These are phyloP conservation scores for Pythium apleroticum DNA, from an alignment of 352 stramenopile genomes.

Conservation along the genomic window DNA sequence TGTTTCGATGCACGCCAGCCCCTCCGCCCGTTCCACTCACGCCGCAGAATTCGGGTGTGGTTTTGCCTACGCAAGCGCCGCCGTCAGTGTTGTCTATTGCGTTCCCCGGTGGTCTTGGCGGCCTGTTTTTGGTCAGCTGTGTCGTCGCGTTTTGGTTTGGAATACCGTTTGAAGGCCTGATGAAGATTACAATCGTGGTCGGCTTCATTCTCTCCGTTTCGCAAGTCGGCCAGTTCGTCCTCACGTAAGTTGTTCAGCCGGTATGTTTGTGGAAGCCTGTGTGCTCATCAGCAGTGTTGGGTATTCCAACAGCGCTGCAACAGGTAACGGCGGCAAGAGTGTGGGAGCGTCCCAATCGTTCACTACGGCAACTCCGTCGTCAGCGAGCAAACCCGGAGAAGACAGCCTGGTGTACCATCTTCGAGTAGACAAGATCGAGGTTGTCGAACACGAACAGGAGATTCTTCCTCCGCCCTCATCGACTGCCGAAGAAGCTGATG, in stretches of 20 bases:
- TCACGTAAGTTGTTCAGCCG: slow-evolving; percentile 39
- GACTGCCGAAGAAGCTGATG: slow-evolving; percentile 22
- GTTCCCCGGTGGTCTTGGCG: slow-evolving; percentile 65
- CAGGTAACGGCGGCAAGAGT: slow-evolving; percentile 5
- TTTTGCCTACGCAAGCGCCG: slow-evolving; percentile 5
- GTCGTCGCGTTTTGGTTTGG: slow-evolving; percentile 73
- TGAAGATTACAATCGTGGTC: slow-evolving; percentile 87
- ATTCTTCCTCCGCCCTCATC: slow-evolving; percentile 5
- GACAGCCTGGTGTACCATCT: slow-evolving; percentile 49
- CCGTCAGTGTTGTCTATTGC: slow-evolving; percentile 61
- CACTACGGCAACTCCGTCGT: too few species aligned
- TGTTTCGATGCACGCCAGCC: slow-evolving; percentile 40
- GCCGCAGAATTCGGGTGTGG: slow-evolving; percentile 40
- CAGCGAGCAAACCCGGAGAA: slow-evolving; percentile 15
- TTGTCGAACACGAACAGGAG: slow-evolving; percentile 46
- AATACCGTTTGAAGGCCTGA: slow-evolving; percentile 73
- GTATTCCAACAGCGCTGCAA: slow-evolving; percentile 16
- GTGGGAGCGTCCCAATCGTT: neutral
- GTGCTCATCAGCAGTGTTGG: neutral
- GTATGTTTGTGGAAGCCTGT: neutral
- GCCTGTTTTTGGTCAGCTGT: slow-evolving; percentile 75
- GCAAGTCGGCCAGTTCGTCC: slow-evolving; percentile 66
- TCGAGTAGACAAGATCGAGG: slow-evolving; percentile 61
- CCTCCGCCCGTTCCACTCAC: slow-evolving; percentile 34
- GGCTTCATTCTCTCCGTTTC: slow-evolving; percentile 76